Percentiles rank a stretch among this genome's conserved stretches.
Evolutionary conservation across 805 yeast species (phyloP).

Genomic region (Yarrowia sp.): DNA sequence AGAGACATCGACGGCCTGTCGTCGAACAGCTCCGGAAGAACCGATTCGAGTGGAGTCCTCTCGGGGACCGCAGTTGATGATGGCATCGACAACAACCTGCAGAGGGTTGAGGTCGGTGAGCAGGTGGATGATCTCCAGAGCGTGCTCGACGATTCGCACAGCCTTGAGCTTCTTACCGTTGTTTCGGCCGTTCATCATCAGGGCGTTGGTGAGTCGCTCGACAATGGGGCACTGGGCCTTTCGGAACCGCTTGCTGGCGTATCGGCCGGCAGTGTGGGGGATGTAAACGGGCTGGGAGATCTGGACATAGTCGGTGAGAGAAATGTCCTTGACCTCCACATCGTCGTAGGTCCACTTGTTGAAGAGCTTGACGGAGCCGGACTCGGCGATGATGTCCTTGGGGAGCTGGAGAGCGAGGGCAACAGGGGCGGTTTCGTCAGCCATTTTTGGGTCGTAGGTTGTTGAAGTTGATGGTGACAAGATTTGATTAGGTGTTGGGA

Average conservation of each 20-base stretch:
- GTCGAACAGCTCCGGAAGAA: constrained; percentile 99
- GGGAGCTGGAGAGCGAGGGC: constrained; percentile 53
- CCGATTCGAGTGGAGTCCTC: constrained; percentile 99
- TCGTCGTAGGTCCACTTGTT: constrained; percentile 99
- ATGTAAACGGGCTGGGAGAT: constrained; percentile 96
- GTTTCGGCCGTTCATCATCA: constrained; percentile 99
- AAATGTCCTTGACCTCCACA: constrained; percentile 95
- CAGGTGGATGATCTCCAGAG: constrained; percentile 95
- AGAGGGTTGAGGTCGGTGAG: constrained; percentile 99
- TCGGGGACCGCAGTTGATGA: constrained; percentile 99
- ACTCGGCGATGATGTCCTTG: constrained; percentile 93
- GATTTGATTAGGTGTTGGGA: background rate
- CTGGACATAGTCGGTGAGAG: constrained; percentile 97
- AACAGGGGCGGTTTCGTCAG: constrained; percentile 27
- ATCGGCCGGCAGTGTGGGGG: constrained; percentile 99
- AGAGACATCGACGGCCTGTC: constrained; percentile 99
- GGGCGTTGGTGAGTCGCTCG: constrained; percentile 99
- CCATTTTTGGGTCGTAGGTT: constrained; percentile 2
- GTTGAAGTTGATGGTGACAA: constrained; percentile 1
- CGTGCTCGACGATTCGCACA: constrained; percentile 99
- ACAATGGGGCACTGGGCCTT: constrained; percentile 99
- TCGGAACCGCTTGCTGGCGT: constrained; percentile 99
- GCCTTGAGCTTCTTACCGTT: constrained; percentile 99
- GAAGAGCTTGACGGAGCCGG: constrained; percentile 94
- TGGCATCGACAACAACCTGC: constrained; percentile 98